Evolutionary conservation across 2,329 filamentous ascomycete species (phyloP).

Genomic region (Cladorrhinum sp.): DNA sequence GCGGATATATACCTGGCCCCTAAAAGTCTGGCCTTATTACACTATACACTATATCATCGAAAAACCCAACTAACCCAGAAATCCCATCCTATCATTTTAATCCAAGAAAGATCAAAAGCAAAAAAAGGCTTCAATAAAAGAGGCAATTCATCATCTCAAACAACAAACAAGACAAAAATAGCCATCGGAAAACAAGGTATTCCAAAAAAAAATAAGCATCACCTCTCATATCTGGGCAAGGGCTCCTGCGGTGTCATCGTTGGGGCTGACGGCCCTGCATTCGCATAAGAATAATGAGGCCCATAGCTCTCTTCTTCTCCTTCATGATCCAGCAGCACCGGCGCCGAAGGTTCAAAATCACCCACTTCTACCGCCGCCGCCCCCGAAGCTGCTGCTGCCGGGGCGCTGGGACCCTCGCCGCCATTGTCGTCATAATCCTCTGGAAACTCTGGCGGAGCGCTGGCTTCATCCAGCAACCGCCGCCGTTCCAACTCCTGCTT

Average conservation of each 20-base stretch:
- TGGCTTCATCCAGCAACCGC: constrained; percentile 61
- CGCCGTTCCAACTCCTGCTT: constrained; percentile 74
- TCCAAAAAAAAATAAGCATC: constrained; percentile 6
- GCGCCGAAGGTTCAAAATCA: constrained; percentile 52
- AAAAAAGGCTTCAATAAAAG: background rate
- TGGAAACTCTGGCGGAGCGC: constrained; percentile 59
- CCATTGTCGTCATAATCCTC: constrained; percentile 46
- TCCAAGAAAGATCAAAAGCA: background rate
- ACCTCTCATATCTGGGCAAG: constrained; percentile 33
- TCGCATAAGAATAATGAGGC: constrained; percentile 25
- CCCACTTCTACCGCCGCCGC: constrained; percentile 27
- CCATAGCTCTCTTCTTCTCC: constrained; percentile 41
- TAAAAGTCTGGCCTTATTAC: constrained; percentile 10
- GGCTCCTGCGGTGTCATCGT: constrained; percentile 22
- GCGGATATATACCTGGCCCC: background rate
- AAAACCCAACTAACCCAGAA: background rate
- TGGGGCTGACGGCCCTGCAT: constrained; percentile 8
- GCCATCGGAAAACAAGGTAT: background rate
- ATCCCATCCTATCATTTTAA: background rate
- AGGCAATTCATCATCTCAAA: background rate
- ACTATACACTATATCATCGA: constrained; percentile 11
- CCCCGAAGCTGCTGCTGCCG: constrained; percentile 26
- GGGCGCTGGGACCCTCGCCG: constrained; percentile 22
- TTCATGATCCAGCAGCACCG: constrained; percentile 49
- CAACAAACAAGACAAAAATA: constrained; percentile 1